Evolutionary conservation across 2,329 filamentous ascomycete genomes (phyloP), one percentile per base, ranked within the genome.

Genomic region (Ophiosphaerella narmari): DNA sequence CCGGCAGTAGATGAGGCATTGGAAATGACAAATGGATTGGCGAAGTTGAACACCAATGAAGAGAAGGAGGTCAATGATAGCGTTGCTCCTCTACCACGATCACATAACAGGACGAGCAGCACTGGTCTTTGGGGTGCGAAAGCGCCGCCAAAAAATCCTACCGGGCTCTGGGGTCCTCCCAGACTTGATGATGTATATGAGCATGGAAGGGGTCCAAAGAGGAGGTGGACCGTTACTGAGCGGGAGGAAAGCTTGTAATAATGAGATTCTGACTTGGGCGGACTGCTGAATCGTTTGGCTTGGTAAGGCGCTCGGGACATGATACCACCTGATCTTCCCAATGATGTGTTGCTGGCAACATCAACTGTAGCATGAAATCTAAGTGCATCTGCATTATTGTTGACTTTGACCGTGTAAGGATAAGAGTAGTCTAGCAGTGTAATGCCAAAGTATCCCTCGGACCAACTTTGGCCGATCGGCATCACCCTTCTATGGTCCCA

Each of bases 91-190:
- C 59, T 73, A 1, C 58, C 62, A 6, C 59, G 51, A 8, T 46
- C 48, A 2, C 50, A 65, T 14, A 57, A 52, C 9, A 59, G 55
- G n/a, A 62, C 50, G 23, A 54, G 50, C 29, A 62, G 55, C 16
- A 48, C 38, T 26, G 63, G 63, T 13, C 59, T 71, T 5, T 71
- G 68, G 68, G 62, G 54, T 5, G 59, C 58, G 13, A 60, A 69
- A 40, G 40, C 52, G 3, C 43, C 53, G 23, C 42, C 50, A 5
- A 58, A 50, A 21, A 46, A 63, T 62, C 54, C 63, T 7, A 53
- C 73, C 37, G 75, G 75, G 1, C 72, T 79, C 5, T 79, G 77
- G 77, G 76, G 77, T 0, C 70, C 68, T n/a, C 68, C 71, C 12
- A 57, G 57, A 61, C 62, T 54, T 55, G 63, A 59, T 50, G 68